Percentiles rank a stretch among this genome's conserved stretches.
These are phyloP conservation scores for Geotrichum klebahnii DNA, from an alignment of 1,139 yeast genomes.

Conservation along the genomic window DNA sequence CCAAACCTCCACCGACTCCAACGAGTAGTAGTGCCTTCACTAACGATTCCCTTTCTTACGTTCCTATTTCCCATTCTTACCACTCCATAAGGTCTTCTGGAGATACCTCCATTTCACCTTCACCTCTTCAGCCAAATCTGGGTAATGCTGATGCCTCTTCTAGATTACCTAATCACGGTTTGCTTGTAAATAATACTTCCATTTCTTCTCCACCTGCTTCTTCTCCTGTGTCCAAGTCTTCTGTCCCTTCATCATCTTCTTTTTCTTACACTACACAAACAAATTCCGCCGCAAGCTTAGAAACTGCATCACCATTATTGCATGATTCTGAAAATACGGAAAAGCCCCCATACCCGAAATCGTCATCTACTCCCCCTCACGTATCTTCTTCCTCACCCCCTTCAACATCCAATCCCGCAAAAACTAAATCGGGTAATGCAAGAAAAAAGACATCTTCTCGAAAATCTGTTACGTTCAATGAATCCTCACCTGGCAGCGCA, in stretches of 20 bases:
- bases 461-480: constrained; percentile 14
- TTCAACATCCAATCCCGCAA: constrained; percentile 1
- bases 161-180: background rate
- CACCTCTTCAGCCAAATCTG: background rate
- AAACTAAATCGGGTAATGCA: background rate
- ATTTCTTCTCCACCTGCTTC: background rate
- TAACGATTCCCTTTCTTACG: background rate
- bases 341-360: background rate
- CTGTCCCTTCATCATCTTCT: background rate
- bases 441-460: constrained; percentile 8
- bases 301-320: no score
- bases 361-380: background rate
- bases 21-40: background rate
- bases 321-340: background rate
- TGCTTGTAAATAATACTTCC: constrained; percentile 8
- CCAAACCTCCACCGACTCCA: constrained; percentile 11
- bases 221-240: constrained; percentile 3
- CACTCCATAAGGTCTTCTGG: background rate
- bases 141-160: background rate
- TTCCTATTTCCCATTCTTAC: background rate
- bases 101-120: background rate
- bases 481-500: constrained; percentile 11
- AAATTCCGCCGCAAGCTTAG: background rate
- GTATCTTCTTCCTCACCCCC: background rate
- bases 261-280: background rate